Conservation (phyloP, 495 filamentous ascomycete species). For the Penicillium coffeae region DNA sequence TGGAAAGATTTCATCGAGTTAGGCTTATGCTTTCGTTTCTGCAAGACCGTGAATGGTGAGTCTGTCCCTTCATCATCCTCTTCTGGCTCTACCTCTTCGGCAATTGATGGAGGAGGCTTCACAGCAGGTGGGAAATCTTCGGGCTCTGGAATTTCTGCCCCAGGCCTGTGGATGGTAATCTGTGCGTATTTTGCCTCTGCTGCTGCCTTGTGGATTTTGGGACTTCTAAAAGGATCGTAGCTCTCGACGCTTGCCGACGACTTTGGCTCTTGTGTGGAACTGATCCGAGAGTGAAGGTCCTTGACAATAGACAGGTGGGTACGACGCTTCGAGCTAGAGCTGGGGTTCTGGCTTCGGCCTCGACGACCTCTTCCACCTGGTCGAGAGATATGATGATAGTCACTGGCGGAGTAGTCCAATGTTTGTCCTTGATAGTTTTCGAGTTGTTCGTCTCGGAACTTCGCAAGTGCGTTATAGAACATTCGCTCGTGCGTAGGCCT, state of each 20-base stretch:
- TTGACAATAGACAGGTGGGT: conserved; percentile 73
- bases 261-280: conserved; percentile 44
- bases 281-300: conserved; percentile 43
- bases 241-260: conserved; percentile 49
- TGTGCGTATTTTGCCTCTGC: conserved; percentile 49
- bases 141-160: conserved; percentile 7
- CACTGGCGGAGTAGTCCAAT: conserved; percentile 75
- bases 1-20: conserved; percentile 40
- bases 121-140: conserved; percentile 7
- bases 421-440: conserved; percentile 76
- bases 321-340: conserved; percentile 47
- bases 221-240: conserved; percentile 83
- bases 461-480: conserved; percentile 80
- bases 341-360: conserved; percentile 14
- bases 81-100: conserved; percentile 21
- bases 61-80: background rate
- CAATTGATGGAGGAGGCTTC: conserved; percentile 22
- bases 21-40: conserved; percentile 32
- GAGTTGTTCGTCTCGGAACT: conserved; percentile 73
- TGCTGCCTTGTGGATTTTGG: conserved; percentile 41
- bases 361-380: conserved; percentile 12
- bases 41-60: conserved; percentile 33
- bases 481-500: conserved; percentile 85
- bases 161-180: conserved; percentile 62
- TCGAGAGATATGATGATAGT: conserved; percentile 75